Percentiles rank a stretch among this genome's conserved stretches.
Conservation (phyloP, 139 green algal genomes). For the Chlorella sp. region DNA sequence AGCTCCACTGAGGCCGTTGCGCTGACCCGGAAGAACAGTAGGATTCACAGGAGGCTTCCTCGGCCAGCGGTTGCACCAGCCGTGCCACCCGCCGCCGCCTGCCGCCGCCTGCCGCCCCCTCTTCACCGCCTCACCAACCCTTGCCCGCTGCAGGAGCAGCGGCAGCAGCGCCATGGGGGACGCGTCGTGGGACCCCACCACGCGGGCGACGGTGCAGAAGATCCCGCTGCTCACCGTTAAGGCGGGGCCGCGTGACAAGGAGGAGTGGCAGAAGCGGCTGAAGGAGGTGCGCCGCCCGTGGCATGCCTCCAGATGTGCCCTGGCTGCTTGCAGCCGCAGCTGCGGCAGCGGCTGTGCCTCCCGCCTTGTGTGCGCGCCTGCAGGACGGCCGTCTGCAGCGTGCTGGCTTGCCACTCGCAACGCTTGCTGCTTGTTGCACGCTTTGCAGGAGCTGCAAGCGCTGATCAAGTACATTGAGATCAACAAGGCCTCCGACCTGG, state of each 20-base stretch:
- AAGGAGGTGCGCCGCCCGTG: constrained; percentile 74
- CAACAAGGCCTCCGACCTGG: constrained; percentile 94
- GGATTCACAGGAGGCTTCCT: too few relatives aligned
- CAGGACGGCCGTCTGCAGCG: too few relatives aligned
- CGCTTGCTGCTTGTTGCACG: too few relatives aligned
- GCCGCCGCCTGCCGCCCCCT: too few relatives aligned
- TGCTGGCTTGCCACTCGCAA: too few relatives aligned
- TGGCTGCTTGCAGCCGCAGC: neutral
- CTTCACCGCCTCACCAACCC: too few relatives aligned
- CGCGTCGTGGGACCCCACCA: constrained; percentile 74
- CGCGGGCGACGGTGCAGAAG: constrained; percentile 82
- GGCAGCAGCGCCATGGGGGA: constrained; percentile 11
- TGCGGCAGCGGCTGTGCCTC: neutral
- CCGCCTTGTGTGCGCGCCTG: too few relatives aligned
- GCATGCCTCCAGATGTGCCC: too few relatives aligned
- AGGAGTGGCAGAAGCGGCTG: constrained; percentile 77
- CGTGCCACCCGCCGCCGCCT: neutral
- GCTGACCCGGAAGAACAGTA: too few relatives aligned
- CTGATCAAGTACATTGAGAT: constrained; percentile 97
- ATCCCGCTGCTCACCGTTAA: constrained; percentile 91
- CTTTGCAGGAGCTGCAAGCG: constrained; percentile 82
- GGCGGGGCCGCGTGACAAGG: constrained; percentile 82
- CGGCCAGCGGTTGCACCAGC: neutral
- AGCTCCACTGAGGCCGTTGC: too few relatives aligned
- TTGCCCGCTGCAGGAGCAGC: neutral